These are phyloP conservation scores for Penicillium cataractarum DNA, from an alignment of 495 filamentous ascomycete species.

Conservation along the genomic window DNA sequence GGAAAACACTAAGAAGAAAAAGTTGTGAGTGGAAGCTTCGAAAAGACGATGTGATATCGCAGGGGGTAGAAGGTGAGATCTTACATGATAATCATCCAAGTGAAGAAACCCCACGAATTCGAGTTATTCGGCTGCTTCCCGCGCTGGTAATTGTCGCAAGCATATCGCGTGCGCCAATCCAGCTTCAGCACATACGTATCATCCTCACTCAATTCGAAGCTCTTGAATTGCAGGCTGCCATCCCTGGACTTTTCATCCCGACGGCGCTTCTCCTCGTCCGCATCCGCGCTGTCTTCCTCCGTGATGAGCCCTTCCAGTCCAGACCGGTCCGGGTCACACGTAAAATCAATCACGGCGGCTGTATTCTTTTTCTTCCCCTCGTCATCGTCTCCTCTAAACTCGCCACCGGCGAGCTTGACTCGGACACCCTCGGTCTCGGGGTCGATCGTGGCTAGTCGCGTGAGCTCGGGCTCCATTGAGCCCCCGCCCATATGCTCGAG, in stretches of 20 bases:
- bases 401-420: conserved; percentile 70
- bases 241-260: conserved; percentile 30
- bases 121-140: conserved; percentile 49
- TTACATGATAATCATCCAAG: conserved; percentile 95
- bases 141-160: conserved; percentile 64
- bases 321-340: conserved; percentile 70
- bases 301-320: conserved; percentile 69
- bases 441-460: conserved; percentile 65
- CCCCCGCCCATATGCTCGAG: conserved; percentile 59
- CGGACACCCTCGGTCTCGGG: conserved; percentile 67
- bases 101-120: conserved; percentile 87
- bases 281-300: conserved; percentile 32
- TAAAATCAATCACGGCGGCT: conserved; percentile 77
- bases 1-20: conserved; percentile 65
- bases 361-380: conserved; percentile 56
- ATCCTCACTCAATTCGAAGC: conserved; percentile 61
- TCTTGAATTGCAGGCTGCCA: conserved; percentile 70
- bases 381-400: conserved; percentile 49
- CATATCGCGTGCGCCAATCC: conserved; percentile 84
- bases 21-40: not conserved
- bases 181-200: conserved; percentile 63
- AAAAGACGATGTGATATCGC: not conserved
- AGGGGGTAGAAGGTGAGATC: conserved; percentile 33
- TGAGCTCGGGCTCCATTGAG: conserved; percentile 59
- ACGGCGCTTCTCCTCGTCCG: conserved; percentile 32